These are phyloP conservation scores for Mortierella sp. DNA, from an alignment of 371 early-diverging fungal genomes.

Conservation along the genomic window DNA sequence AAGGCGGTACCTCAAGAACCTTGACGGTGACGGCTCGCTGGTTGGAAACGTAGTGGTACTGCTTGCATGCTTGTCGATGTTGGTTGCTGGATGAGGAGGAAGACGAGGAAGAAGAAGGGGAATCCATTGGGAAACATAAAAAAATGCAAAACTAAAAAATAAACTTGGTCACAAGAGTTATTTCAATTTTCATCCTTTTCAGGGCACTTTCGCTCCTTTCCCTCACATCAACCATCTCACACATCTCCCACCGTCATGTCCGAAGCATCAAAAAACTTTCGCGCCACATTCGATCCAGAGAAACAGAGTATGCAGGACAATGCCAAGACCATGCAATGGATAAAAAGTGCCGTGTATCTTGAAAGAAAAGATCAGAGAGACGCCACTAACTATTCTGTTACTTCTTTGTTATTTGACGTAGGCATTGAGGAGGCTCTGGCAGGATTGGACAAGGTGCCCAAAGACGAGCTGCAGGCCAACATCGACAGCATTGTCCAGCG, in stretches of 20 bases:
- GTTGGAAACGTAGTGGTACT: conserved; percentile 22
- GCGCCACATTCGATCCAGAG: conserved; percentile 36
- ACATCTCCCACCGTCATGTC: conserved; percentile 15
- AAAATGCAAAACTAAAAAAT: background rate
- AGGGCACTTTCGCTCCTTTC: background rate
- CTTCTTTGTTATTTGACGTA: conserved; percentile 13
- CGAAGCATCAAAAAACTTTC: conserved; percentile 41
- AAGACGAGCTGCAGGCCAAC: conserved; percentile 47
- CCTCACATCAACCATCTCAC: too few species aligned
- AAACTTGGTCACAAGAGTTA: background rate
- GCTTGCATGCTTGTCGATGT: conserved; percentile 29
- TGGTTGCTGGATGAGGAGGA: background rate
- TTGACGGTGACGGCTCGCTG: conserved; percentile 22
- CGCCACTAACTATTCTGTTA: background rate
- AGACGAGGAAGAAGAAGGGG: background rate
- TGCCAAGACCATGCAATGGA: background rate
- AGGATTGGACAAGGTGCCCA: conserved; percentile 44
- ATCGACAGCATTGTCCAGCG: conserved; percentile 61
- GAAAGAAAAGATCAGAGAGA: background rate
- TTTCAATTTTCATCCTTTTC: background rate
- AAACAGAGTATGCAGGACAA: conserved; percentile 24
- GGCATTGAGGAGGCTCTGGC: conserved; percentile 60
- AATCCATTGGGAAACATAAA: background rate
- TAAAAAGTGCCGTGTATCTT: background rate
- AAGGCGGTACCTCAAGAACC: conserved; percentile 40